Base-by-base conservation (phyloP, 129 eudicot genomes). In the Flaveria bidentis region DNA sequence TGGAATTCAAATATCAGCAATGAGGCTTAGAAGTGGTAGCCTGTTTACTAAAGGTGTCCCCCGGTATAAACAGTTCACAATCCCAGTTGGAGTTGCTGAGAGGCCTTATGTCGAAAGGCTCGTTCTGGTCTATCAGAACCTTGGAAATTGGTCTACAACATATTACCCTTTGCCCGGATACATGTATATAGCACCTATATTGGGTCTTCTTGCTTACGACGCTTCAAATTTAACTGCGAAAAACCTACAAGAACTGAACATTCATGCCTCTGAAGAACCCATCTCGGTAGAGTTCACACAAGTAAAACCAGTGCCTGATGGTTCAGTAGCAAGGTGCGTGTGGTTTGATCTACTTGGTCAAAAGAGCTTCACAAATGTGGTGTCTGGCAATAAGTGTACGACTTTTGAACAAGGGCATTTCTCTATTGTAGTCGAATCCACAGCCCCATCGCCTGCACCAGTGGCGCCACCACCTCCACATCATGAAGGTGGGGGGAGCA, bases 1-100 rank as follows among this genome's bases (percentile, higher is more conserved):
- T 0, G 97, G 97, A 62, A 66, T 89, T 77, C 68, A 67, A 61
- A 69, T 87, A 72, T 78, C 97, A 4, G 97, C 84, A 45, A 46
- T 92, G 80, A 87, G 97, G 81, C 85, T 92, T 2, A 84, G 96
- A 85, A 87, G 86, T 72, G 97, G 97, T 76, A 89, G 96, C 77
- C 76, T 92, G 73, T 75, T 84, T 56, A 47, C 22, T 5, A 78
- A 83, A 72, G 97, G 97, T 42, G 84, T 92, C 41, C 22, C 65
- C 1, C 51, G 0, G 67, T 89, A 80, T 84, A 85, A 82, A 56
- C 93, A 92, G 81, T 92, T 92, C 62, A 60, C 26, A 42, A 76
- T 92, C 16, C 92, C 96, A 0, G 42, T 18, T 5, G 96, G 93
- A 20, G 79, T 92, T 57, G 10, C 77, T 14, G 91, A 62, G 47